Evolutionary conservation across 2,329 filamentous ascomycete species (phyloP).

Genomic region (Davidsoniella virescens): DNA sequence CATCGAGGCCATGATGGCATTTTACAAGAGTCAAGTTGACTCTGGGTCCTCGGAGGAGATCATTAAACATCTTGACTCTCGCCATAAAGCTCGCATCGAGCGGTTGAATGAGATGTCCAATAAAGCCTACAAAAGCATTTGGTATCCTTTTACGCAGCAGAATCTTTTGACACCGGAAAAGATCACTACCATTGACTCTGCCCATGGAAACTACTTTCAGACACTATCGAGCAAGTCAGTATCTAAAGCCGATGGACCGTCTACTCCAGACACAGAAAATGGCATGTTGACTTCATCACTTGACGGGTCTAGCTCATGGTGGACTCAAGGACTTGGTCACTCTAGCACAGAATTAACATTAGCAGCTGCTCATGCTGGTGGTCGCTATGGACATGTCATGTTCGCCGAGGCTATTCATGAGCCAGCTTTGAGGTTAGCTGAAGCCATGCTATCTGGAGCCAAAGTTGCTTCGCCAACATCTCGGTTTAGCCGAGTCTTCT

Average conservation of each 20-base stretch:
- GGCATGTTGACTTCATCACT: constrained; percentile 48
- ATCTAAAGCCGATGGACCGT: too few species aligned
- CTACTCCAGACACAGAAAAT: constrained; percentile 13
- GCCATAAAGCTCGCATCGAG: constrained; percentile 39
- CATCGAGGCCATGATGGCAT: constrained; percentile 38
- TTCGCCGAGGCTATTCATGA: constrained; percentile 68
- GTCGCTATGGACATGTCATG: constrained; percentile 78
- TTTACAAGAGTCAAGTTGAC: constrained; percentile 38
- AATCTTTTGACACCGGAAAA: constrained; percentile 41
- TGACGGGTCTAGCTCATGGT: constrained; percentile 78
- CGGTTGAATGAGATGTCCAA: constrained; percentile 44
- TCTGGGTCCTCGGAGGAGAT: constrained; percentile 26
- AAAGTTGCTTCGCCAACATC: constrained; percentile 30
- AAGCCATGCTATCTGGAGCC: constrained; percentile 42
- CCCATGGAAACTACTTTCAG: constrained; percentile 65
- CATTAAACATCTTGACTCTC: constrained; percentile 33
- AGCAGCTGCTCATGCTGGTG: constrained; percentile 64
- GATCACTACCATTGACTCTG: constrained; percentile 65
- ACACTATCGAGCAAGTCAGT: constrained; percentile 20
- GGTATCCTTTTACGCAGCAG: constrained; percentile 83
- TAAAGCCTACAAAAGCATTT: constrained; percentile 49
- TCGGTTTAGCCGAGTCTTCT: constrained; percentile 58
- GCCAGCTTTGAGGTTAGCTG: constrained; percentile 54
- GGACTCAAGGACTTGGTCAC: constrained; percentile 78
- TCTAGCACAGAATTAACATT: constrained; percentile 56